Evolutionary conservation across 2,329 filamentous ascomycete species (phyloP).

Genomic region (Curvularia sp.): DNA sequence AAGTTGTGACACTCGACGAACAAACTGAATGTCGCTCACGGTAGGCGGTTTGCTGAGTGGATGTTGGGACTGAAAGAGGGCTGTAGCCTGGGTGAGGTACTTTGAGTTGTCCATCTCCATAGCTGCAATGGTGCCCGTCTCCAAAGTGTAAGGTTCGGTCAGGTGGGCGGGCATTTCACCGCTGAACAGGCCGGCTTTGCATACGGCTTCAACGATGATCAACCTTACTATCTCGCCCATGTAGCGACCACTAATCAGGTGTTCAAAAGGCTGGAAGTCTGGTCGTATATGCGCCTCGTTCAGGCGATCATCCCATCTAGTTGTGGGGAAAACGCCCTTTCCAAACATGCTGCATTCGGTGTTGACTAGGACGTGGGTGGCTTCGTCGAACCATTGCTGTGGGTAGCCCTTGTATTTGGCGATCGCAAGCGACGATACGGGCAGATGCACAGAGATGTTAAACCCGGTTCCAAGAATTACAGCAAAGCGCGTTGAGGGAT

Average conservation of each 20-base stretch:
- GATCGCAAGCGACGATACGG: conserved; percentile 60
- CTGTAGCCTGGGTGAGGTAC: conserved; percentile 50
- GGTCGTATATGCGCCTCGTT: conserved; percentile 65
- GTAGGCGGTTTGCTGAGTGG: conserved; percentile 56
- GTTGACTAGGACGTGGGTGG: conserved; percentile 69
- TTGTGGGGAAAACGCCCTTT: conserved; percentile 64
- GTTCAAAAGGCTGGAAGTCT: conserved; percentile 71
- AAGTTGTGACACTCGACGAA: conserved; percentile 60
- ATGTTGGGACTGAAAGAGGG: conserved; percentile 61
- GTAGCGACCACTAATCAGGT: conserved; percentile 69
- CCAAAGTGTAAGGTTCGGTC: conserved; percentile 64
- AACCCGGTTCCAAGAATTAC: conserved; percentile 71
- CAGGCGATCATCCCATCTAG: conserved; percentile 67
- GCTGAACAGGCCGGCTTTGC: conserved; percentile 62
- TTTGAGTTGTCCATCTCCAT: conserved; percentile 60
- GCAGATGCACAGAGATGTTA: conserved; percentile 69
- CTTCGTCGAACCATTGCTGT: conserved; percentile 62
- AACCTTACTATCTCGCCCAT: conserved; percentile 69
- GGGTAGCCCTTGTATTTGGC: conserved; percentile 65
- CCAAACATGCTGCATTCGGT: conserved; percentile 73
- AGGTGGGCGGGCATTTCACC: conserved; percentile 64
- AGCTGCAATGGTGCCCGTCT: conserved; percentile 65
- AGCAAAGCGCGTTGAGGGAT: conserved; percentile 67
- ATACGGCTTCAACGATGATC: conserved; percentile 66
- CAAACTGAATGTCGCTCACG: conserved; percentile 61